Evolutionary conservation across 352 stramenopile genomes (phyloP).

Genomic region (Phytophthora aleatoria): DNA sequence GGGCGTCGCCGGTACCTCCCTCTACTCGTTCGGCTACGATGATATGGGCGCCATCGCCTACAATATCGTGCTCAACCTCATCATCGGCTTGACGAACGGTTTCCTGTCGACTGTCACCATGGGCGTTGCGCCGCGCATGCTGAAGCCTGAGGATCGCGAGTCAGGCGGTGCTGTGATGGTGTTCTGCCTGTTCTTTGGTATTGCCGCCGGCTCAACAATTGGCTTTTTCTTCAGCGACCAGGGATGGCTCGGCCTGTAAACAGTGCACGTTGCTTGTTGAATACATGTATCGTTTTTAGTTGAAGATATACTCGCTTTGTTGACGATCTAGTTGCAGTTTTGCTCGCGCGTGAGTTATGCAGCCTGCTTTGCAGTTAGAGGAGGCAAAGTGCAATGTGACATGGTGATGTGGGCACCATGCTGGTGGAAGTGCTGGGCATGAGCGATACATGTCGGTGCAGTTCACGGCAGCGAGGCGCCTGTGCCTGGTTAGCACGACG

Average conservation of each 20-base stretch:
- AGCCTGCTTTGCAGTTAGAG: slow-evolving; percentile 1
- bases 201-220: slow-evolving; percentile 53
- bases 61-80: slow-evolving; percentile 54
- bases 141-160: slow-evolving; percentile 63
- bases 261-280: neutral
- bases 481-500: slow-evolving; percentile 4
- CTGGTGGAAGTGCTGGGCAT: slow-evolving; percentile 1
- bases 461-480: neutral
- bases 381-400: slow-evolving; percentile 13
- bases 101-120: slow-evolving; percentile 71
- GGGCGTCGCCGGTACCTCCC: slow-evolving; percentile 47
- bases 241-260: slow-evolving; percentile 51
- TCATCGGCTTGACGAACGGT: slow-evolving; percentile 55
- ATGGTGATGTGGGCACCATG: neutral
- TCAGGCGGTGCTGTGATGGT: slow-evolving; percentile 63
- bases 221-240: slow-evolving; percentile 57
- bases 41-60: slow-evolving; percentile 38
- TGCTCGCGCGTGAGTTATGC: slow-evolving; percentile 1
- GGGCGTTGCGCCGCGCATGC: slow-evolving; percentile 50
- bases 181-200: slow-evolving; percentile 57
- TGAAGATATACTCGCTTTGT: neutral
- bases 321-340: slow-evolving; percentile 3
- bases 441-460: no score
- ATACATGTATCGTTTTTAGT: neutral
- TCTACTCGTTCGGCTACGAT: slow-evolving; percentile 54